Conservation (phyloP, 352 stramenopile genomes). For the Phytophthora syringae region DNA sequence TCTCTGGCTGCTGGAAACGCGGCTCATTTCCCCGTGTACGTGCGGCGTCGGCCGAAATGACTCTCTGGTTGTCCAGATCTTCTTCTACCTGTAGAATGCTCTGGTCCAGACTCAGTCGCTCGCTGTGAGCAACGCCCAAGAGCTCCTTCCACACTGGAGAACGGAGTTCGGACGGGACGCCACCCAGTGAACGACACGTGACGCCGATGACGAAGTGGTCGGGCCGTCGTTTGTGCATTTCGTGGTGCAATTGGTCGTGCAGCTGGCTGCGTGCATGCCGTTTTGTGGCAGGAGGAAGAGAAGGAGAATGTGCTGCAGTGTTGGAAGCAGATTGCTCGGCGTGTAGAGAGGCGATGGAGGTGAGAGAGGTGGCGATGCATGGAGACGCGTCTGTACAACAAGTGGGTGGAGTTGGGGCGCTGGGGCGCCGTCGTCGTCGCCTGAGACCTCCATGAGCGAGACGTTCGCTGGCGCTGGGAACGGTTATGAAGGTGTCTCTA, state of each 20-base stretch:
- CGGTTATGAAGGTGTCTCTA: conserved; percentile 14
- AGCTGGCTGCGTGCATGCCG: conserved; percentile 2
- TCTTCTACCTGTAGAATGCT: conserved; percentile 79
- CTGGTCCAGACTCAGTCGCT: conserved; percentile 70
- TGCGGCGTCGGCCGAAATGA: conserved; percentile 88
- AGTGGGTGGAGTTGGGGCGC: neutral
- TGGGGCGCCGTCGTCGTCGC: conserved; percentile 1
- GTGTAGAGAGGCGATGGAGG: neutral
- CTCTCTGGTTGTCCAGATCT: conserved; percentile 91
- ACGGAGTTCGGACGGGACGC: conserved; percentile 60
- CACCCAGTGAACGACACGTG: conserved; percentile 72
- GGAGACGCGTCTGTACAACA: neutral
- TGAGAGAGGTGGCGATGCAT: neutral
- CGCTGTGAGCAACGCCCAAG: conserved; percentile 68
- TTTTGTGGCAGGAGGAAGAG: conserved; percentile 4
- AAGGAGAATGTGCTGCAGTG: neutral
- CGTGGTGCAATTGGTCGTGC: conserved; percentile 54
- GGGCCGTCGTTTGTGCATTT: conserved; percentile 73
- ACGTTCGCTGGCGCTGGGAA: conserved; percentile 5
- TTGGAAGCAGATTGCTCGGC: neutral
- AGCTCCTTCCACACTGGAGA: conserved; percentile 83
- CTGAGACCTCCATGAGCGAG: conserved; percentile 19
- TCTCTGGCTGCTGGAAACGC: conserved; percentile 77
- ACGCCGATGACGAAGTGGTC: conserved; percentile 80
- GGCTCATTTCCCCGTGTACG: conserved; percentile 85